A percentile compares a stretch with the other conserved stretches of the same genome.
phyloP scores from a whole-genome alignment of 768 basidiomycete genomes.

The Mycena galericulata region DNA sequence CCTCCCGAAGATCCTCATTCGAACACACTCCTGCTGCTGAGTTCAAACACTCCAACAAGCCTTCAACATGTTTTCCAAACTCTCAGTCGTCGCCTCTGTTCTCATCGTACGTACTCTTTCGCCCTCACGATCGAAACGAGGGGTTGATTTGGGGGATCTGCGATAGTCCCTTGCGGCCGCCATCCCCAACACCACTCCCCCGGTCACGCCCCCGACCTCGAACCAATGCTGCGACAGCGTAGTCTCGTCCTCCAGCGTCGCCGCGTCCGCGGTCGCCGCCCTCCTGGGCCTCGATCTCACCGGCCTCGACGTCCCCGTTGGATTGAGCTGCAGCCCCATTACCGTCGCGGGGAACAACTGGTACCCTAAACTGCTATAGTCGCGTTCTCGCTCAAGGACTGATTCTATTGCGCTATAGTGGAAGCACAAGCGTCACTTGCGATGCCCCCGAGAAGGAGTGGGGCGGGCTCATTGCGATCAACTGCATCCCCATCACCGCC shows the following conservation, averaged over 20 bases:
- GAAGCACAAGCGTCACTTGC: constrained; percentile 16
- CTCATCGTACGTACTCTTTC: background rate
- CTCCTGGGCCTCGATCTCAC: constrained; percentile 22
- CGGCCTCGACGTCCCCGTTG: constrained; percentile 24
- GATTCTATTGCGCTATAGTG: no score
- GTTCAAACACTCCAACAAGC: background rate
- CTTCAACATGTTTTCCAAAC: constrained; percentile 15
- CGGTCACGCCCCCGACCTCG: constrained; percentile 20
- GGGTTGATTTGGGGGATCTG: no score
- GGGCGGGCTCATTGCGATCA: constrained; percentile 16
- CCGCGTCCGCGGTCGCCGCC: constrained; percentile 21
- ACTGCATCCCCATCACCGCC: constrained; percentile 10
- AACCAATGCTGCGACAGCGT: constrained; percentile 26
- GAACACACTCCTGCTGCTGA: background rate
- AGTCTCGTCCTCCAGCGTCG: constrained; percentile 4
- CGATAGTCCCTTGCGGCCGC: constrained; percentile 11
- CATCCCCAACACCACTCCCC: constrained; percentile 8
- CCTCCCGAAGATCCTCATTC: background rate
- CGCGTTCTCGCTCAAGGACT: no score
- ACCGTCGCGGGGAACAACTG: constrained; percentile 26
- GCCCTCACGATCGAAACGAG: no score
- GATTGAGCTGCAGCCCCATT: constrained; percentile 28
- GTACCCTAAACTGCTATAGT: no score
- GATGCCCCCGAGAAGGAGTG: constrained; percentile 9
- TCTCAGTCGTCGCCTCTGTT: background rate